Percentiles rank a stretch among this genome's conserved stretches.
Evolutionary conservation across 352 stramenopile species (phyloP).

Genomic region (Elongisporangium anandrum): DNA sequence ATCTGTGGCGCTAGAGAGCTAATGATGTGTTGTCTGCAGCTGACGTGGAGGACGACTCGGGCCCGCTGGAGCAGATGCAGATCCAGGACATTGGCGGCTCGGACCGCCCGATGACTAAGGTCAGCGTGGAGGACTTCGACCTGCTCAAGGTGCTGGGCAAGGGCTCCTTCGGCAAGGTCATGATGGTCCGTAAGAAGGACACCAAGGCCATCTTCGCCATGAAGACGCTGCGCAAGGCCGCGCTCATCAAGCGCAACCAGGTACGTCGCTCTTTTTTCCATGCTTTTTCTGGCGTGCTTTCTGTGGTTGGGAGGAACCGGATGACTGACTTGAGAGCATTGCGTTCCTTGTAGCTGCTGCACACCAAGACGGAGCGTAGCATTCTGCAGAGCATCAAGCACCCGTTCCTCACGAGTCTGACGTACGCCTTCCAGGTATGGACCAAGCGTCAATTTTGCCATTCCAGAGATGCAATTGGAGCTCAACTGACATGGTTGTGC

Average conservation of each 20-base stretch:
- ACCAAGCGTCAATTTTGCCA: too few relatives aligned
- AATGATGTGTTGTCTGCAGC: constrained; percentile 23
- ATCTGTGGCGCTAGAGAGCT: background rate
- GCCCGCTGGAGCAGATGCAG: constrained; percentile 67
- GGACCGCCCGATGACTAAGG: constrained; percentile 64
- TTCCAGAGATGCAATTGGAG: too few relatives aligned
- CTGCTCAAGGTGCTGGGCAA: constrained; percentile 94
- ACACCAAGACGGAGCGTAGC: constrained; percentile 93
- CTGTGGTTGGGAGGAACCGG: background rate
- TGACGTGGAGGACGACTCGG: constrained; percentile 79
- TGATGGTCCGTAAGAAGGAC: constrained; percentile 94
- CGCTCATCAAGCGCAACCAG: constrained; percentile 93
- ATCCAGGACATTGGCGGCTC: constrained; percentile 80
- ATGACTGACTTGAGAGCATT: background rate
- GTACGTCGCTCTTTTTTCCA: constrained; percentile 5
- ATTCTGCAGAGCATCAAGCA: constrained; percentile 92
- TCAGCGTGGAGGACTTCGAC: constrained; percentile 92
- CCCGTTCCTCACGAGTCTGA: constrained; percentile 86
- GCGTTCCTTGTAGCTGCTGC: constrained; percentile 44
- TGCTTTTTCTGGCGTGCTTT: constrained; percentile 1
- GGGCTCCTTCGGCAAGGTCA: constrained; percentile 95
- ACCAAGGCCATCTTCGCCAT: constrained; percentile 94
- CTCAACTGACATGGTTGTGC: background rate
- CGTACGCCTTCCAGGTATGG: constrained; percentile 81
- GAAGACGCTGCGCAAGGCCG: constrained; percentile 93